Conservation (phyloP, 2,329 filamentous ascomycete genomes). For the Colletotrichum sojae region DNA sequence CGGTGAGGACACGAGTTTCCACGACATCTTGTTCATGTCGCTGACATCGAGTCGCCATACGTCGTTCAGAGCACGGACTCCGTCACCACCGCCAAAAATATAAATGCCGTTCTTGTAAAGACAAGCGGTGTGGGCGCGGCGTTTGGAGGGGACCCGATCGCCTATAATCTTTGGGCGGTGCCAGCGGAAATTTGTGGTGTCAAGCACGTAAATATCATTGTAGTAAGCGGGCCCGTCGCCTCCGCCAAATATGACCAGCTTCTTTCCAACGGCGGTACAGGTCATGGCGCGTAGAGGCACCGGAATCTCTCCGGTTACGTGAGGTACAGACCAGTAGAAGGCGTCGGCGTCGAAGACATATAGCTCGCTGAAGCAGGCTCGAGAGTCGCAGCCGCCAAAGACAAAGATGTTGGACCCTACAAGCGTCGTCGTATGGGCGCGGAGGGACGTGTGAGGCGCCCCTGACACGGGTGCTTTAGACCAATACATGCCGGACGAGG, state of each 20-base stretch:
- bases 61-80: constrained; percentile 78
- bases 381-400: constrained; percentile 78
- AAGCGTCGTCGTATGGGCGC: constrained; percentile 77
- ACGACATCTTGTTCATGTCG: constrained; percentile 77
- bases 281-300: constrained; percentile 79
- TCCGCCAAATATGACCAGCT: constrained; percentile 78
- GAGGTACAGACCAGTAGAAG: constrained; percentile 78
- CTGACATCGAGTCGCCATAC: constrained; percentile 80
- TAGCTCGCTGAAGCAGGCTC: constrained; percentile 77
- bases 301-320: constrained; percentile 75
- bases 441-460: constrained; percentile 70
- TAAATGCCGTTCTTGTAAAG: constrained; percentile 80
- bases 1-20: constrained; percentile 73
- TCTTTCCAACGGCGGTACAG: constrained; percentile 79
- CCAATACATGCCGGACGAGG: constrained; percentile 82
- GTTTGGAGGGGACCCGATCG: constrained; percentile 71
- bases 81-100: constrained; percentile 80
- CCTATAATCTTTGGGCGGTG: constrained; percentile 72
- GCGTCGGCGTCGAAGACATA: constrained; percentile 79
- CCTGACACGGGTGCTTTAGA: constrained; percentile 76
- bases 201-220: constrained; percentile 80
- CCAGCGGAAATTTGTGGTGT: constrained; percentile 79
- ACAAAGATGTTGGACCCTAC: constrained; percentile 77
- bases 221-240: constrained; percentile 80
- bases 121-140: constrained; percentile 79